These are phyloP conservation scores for Aspergillus aculeatus DNA, from an alignment of 2,329 filamentous ascomycete species.

Conservation along the genomic window DNA sequence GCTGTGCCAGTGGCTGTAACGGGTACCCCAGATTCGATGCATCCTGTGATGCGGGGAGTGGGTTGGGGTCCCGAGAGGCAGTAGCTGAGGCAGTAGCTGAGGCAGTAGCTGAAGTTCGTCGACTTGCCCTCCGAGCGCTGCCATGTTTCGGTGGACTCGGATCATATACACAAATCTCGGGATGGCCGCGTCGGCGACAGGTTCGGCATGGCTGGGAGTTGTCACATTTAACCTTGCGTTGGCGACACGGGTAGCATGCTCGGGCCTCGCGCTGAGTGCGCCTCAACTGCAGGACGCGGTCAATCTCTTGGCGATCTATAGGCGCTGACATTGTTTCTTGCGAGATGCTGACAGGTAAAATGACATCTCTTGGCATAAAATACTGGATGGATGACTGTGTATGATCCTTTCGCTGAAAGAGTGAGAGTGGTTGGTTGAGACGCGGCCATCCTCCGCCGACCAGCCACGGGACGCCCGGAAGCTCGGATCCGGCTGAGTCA, in stretches of 20 bases:
- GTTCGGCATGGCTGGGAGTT: conserved; percentile 29
- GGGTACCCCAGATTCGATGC: not conserved
- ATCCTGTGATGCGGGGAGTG: not conserved
- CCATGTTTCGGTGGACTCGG: not conserved
- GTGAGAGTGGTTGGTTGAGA: not conserved
- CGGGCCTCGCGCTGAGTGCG: conserved; percentile 30
- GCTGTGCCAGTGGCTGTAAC: not conserved
- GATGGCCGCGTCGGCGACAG: conserved; percentile 28
- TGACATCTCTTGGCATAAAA: not conserved
- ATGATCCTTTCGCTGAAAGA: not conserved
- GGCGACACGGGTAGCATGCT: conserved; percentile 37
- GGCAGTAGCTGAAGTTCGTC: not conserved
- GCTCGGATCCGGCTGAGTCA: not conserved
- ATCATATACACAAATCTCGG: conserved; percentile 30
- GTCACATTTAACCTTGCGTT: conserved; percentile 40
- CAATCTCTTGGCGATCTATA: conserved; percentile 27
- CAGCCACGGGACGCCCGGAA: not conserved
- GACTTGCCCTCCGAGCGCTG: not conserved
- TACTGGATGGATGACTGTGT: not conserved
- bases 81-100: not conserved
- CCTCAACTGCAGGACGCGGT: conserved; percentile 28
- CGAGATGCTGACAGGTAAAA: not conserved
- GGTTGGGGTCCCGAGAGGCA: not conserved
- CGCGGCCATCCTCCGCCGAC: not conserved
- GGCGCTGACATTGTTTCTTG: not conserved